Base-by-base conservation (phyloP, 352 stramenopile species). In the Globisporangium recalcitrans region DNA sequence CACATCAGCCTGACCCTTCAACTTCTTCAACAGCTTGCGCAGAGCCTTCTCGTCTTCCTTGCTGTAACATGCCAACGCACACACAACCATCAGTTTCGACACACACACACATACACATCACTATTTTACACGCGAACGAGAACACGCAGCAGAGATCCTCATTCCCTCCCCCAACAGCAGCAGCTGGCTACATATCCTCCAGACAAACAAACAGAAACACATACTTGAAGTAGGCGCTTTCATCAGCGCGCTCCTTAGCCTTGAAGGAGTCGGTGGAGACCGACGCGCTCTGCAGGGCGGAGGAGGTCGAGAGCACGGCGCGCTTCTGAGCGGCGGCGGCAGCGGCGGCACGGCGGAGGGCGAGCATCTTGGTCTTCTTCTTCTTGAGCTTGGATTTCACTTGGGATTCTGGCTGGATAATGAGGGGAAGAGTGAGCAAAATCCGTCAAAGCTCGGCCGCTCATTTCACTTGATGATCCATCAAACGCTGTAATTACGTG, bases 21-120 rank as follows among this genome's bases (percentile, higher is more conserved):
- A 72, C 80, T 95, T 95, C 72, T 91, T 76, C 47, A 95, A 74
- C 58, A 95, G 76, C 74, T 91, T 90, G 71, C 86, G 86, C 24
- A 95, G 83, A 21, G 82, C 31, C 72, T 90, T 91, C 69, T 95
- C 86, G 63, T 95, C 86, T 62, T 91, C 69, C 75, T 95, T 95
- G 78, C 86, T 95, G 60, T 29, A 26, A 27, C 29, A 44, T 3
- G 29, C 51, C 16, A 19, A 40, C 4, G 16, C 26, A 57, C 29
- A 55, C 13, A 52, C 16, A 31, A 31, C 27, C 27, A 31, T 31
- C 27, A 31, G 27, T 31, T n/a, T n/a, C n/a, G 5, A 31, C 27
- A 6, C 44, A 32, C 19, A 62, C 29, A 24, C 2, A 46, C 11
- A 29, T 3, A 19, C 5, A 0, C 26, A 13, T 2, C 14, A 52